A percentile compares a stretch with the other conserved stretches of the same genome.
phyloP scores from a whole-genome alignment of 176 grass and related monocot genomes.

The Musa schizocarpa region DNA sequence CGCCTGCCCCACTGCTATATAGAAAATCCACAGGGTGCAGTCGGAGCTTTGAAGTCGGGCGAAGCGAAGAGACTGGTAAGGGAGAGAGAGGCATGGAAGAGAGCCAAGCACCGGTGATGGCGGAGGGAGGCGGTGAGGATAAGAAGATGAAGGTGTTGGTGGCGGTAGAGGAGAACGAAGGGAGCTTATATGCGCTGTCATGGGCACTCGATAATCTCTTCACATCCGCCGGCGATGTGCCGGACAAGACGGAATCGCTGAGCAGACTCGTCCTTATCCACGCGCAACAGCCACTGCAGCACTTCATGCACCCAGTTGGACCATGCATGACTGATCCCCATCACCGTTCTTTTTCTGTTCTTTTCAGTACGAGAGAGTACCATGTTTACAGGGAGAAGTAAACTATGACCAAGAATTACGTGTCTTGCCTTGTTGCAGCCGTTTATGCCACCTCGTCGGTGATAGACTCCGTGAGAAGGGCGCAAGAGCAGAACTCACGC shows the following conservation, averaged over 20 bases:
- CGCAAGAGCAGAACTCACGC: conserved; percentile 45
- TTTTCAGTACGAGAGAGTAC: background rate
- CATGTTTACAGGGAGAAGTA: background rate
- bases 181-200: conserved; percentile 52
- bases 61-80: background rate
- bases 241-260: background rate
- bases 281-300: conserved; percentile 39
- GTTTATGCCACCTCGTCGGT: conserved; percentile 33
- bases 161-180: conserved; percentile 79
- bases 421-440: conserved; percentile 1
- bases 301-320: conserved; percentile 56
- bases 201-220: conserved; percentile 67
- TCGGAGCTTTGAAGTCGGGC: background rate
- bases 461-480: conserved; percentile 39
- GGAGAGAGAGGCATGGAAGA: conserved; percentile 26
- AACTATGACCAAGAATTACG: background rate
- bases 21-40: background rate
- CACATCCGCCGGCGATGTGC: background rate
- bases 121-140: background rate
- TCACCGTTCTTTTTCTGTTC: background rate
- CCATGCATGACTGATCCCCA: conserved; percentile 27
- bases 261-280: conserved; percentile 49
- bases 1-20: background rate
- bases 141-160: conserved; percentile 45
- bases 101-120: background rate